Evolutionary conservation across 73 alveolate species (phyloP), one percentile per base, ranked within the genome.

Genomic region (Paramecium pentaurelia): DNA sequence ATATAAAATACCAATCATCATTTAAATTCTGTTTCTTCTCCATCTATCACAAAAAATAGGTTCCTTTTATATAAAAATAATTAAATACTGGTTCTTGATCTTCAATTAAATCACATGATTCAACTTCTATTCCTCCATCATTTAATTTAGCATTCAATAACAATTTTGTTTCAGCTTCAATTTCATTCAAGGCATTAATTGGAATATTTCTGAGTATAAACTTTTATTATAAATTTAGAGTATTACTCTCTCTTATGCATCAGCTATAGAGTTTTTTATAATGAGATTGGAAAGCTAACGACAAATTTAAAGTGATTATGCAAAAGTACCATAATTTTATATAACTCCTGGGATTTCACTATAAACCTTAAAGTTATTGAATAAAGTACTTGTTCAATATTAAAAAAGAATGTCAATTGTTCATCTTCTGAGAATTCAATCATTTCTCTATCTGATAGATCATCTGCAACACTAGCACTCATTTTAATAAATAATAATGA

Each of bases 41-140:
- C 89, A 77, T 77, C 89, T 36, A 77, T 77, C 89, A 8, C 47
- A 34, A 40, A 38, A 27, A 0, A 44, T 37, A 18, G 40, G 64
- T 14, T 36, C 40, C 40, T 77, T 34, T 22, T 36, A 6, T 20
- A 77, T 14, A 25, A 12, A 12, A 32, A 11, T 40, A 34, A 44
- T 10, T 38, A 77, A 49, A 77, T 77, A 77, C 89, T 36, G 89
- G 89, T 77, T 77, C 89, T 77, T 77, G 18, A 20, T 77, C 89
- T 42, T 77, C 89, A 8, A 36, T 20, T 38, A 77, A 27, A 38
- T 77, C n/a, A 42, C 89, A 77, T 5, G 89, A 8, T 32, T 77
- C 37, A 16, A 38, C 37, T 44, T 77, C 89, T 16, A 32, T 37
- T 77, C 89, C 89, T 38, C 49, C 64, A n/a, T 37, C 71, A 44